Evolutionary conservation across 2,329 filamentous ascomycete genomes (phyloP).

Genomic region (Fusarium longipes): DNA sequence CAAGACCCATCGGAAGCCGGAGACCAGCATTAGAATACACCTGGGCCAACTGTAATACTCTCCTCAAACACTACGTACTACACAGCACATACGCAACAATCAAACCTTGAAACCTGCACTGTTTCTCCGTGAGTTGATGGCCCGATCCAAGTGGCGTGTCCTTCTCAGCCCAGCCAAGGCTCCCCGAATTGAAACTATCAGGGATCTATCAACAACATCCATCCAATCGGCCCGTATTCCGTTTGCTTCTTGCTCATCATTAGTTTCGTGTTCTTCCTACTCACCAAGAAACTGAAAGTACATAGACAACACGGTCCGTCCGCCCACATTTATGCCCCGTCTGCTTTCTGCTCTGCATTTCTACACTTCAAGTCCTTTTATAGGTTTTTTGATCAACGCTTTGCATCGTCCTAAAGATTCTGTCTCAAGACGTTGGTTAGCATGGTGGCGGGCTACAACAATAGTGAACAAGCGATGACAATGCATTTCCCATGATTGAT

Average conservation of each 20-base stretch:
- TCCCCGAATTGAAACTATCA: conserved; percentile 15
- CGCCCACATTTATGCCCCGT: conserved; percentile 28
- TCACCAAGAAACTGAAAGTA: conserved; percentile 30
- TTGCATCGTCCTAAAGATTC: not conserved
- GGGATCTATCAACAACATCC: not conserved
- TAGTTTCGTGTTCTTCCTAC: conserved; percentile 21
- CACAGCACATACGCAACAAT: not conserved
- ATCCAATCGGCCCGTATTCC: conserved; percentile 38
- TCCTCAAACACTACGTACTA: conserved; percentile 7
- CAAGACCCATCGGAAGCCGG: conserved; percentile 1
- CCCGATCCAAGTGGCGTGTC: conserved; percentile 41
- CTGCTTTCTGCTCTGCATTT: not conserved
- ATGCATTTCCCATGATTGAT: not conserved
- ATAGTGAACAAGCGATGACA: not conserved
- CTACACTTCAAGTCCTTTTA: not conserved
- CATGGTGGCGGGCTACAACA: not conserved
- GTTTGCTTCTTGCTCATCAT: not conserved
- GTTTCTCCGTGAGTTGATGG: conserved; percentile 45
- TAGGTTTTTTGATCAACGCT: not conserved
- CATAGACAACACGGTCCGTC: conserved; percentile 26
- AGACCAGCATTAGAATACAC: not conserved
- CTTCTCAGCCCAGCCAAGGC: conserved; percentile 10
- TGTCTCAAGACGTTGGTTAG: not conserved
- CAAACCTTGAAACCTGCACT: not conserved
- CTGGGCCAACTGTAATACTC: not conserved